Base-by-base conservation (phyloP, 106 monocot species). In the Gastrodia elata region DNA sequence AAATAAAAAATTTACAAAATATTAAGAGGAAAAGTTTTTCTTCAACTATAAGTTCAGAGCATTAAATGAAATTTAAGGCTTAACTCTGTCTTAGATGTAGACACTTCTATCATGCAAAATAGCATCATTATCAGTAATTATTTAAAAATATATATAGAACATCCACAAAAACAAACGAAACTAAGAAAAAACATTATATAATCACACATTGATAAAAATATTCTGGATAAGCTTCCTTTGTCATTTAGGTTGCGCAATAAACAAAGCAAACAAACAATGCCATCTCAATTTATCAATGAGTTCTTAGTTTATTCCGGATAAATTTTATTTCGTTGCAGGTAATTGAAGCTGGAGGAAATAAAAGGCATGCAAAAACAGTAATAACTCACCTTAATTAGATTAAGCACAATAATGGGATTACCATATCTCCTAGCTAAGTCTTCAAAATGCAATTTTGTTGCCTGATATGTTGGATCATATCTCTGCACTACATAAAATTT, bases 401-500 rank as follows among this genome's bases (percentile, higher is more conserved):
- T 98, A 49, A 98, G 93, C 11, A 98, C 88, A 73, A 98, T 93
- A 68, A 98, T 87, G 35, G 98, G 98, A 79, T 91, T 83, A 35
- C 93, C 93, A 77, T 98, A 98, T 93, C 98, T 81, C 65, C 70
- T 85, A 35, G 79, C 83, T 71, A 98, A 74, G 78, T 98, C 98
- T 68, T 98, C 93, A 79, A 98, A 98, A 86, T 98, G 98, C 48
- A 89, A 57, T 76, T 88, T 84, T n/a, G 93, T 98, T 57, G 98
- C 86, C 64, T 98, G 82, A 70, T 98, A 98, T 55, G 93, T 98
- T 38, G 98, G 98, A 84, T 98, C 98, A 80, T 93, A 93, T 87
- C 98, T 91, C 71, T 98, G 98, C 26, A 98, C 98, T 98, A 85
- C 42, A 79, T 25, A 41, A 49, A 83, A 67, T 13, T 64, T 72